phyloP scores from a whole-genome alignment of 345 rosid species.

The Acer campestre region DNA sequence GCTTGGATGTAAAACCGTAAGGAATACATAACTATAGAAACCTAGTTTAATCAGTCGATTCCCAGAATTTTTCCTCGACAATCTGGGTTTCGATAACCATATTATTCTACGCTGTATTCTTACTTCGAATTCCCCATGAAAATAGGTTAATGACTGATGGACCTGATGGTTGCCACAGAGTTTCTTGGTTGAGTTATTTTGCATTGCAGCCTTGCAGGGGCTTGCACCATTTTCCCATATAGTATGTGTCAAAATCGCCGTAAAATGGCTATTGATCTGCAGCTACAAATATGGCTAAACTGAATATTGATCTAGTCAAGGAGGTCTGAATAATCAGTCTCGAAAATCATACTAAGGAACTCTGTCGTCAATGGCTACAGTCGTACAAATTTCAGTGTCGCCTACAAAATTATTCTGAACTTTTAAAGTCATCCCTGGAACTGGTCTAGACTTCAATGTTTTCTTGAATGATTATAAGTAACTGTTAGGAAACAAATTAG shows the following conservation, averaged over 20 bases:
- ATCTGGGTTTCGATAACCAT: background rate
- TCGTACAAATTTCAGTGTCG: too few relatives aligned
- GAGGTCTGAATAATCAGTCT: too few relatives aligned
- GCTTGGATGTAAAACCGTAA: slow-evolving; percentile 4
- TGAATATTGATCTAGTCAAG: background rate
- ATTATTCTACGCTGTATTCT: background rate
- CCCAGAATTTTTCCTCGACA: background rate
- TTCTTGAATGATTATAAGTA: too few relatives aligned
- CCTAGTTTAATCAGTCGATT: background rate
- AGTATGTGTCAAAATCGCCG: too few relatives aligned
- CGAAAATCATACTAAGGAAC: too few relatives aligned
- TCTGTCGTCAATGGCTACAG: too few relatives aligned
- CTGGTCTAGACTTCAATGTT: background rate
- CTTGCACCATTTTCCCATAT: background rate
- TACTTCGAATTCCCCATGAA: background rate
- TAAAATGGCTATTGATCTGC: background rate
- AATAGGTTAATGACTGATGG: too few relatives aligned
- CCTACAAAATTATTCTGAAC: background rate
- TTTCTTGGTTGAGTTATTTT: too few relatives aligned
- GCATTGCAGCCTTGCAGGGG: too few relatives aligned
- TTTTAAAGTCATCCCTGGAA: background rate
- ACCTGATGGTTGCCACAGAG: too few relatives aligned
- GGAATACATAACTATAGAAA: background rate
- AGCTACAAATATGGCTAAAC: background rate
- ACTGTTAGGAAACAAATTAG: too few relatives aligned